A percentile compares a stretch with the other conserved stretches of the same genome.
phyloP scores from a whole-genome alignment of 2,329 filamentous ascomycete species.

The Pochonia chlamydosporia region DNA sequence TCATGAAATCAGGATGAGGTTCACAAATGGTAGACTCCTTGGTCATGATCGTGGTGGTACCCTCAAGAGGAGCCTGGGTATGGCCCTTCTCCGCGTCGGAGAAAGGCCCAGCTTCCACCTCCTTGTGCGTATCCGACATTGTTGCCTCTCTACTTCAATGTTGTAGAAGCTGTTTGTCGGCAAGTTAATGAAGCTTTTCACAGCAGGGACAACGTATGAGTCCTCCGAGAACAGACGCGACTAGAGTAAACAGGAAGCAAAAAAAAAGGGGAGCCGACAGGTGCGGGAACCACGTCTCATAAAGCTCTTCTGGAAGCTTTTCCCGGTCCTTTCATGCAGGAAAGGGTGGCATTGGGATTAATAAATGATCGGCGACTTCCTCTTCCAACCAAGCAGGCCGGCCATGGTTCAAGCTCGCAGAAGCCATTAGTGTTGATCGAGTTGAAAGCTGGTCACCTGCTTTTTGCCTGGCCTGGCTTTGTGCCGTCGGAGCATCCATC shows the following conservation, averaged over 20 bases:
- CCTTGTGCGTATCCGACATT: neutral
- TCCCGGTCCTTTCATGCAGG: too few relatives aligned
- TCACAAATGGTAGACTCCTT: neutral
- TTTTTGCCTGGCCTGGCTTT: too few relatives aligned
- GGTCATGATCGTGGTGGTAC: neutral
- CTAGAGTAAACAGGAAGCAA: too few relatives aligned
- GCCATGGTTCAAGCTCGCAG: too few relatives aligned
- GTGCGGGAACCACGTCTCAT: neutral
- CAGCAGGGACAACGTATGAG: too few relatives aligned
- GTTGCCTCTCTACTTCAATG: neutral
- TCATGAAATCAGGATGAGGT: conserved; percentile 20
- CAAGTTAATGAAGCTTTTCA: too few relatives aligned
- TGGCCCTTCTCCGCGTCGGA: neutral
- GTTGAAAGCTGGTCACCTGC: neutral
- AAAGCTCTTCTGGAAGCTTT: neutral
- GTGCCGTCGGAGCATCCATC: too few relatives aligned
- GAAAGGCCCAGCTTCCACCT: neutral
- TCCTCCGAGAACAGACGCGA: too few relatives aligned
- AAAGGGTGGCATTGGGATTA: neutral
- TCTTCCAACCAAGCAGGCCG: neutral
- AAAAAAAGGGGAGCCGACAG: neutral
- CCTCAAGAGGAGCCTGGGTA: neutral
- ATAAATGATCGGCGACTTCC: neutral
- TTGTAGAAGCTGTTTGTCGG: too few relatives aligned
- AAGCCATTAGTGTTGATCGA: neutral